Evolutionary conservation across 495 filamentous ascomycete genomes (phyloP), one percentile per base, ranked within the genome.

Genomic region (Pyrenula aspistea): DNA sequence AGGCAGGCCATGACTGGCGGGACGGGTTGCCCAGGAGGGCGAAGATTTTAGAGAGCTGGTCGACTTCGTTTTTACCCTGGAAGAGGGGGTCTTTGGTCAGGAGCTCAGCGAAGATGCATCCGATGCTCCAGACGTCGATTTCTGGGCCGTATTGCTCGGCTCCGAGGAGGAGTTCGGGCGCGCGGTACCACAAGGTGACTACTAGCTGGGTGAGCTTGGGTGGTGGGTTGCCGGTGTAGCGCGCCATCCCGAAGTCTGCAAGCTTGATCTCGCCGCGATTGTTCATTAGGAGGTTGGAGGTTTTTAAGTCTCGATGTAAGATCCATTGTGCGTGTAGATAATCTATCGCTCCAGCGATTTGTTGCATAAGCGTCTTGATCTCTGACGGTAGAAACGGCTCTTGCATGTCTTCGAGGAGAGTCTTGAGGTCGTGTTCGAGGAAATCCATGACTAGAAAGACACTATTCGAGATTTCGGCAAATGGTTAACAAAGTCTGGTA

Each of bases 401-500:
- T 53, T 84, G 78, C 89, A 96, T 96, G 64, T 91, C 88, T 61
- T 94, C 88, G 58, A 92, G 86, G 57, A 98, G 79, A 57, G 88
- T 87, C 73, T 95, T 95, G 58, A 98, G 86, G 69, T 98, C 93
- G 76, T 98, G 93, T 76, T 96, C 92, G 65, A 96, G 77, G 73
- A 97, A 98, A 69, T 96, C 91, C 82, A 98, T 91, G 57, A 98
- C 93, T 53, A 98, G 83, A 75, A 87, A 97, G 60, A 95, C 84
- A 74, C 88, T 91, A 67, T 64, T 60, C 56, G 54, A 54, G 59
- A 55, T 25, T 61, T 60, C 25, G 2, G 48, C 49, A 36, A 23
- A 54, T 49, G 54, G 63, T 65, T 61, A 62, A 61, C 56, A 20
- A 53, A 25, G 20, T 58, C 36, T 21, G 62, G 62, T 56, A 65